These are phyloP conservation scores for Chrysosporium queenslandicum DNA, from an alignment of 2,329 filamentous ascomycete genomes.

Conservation along the genomic window DNA sequence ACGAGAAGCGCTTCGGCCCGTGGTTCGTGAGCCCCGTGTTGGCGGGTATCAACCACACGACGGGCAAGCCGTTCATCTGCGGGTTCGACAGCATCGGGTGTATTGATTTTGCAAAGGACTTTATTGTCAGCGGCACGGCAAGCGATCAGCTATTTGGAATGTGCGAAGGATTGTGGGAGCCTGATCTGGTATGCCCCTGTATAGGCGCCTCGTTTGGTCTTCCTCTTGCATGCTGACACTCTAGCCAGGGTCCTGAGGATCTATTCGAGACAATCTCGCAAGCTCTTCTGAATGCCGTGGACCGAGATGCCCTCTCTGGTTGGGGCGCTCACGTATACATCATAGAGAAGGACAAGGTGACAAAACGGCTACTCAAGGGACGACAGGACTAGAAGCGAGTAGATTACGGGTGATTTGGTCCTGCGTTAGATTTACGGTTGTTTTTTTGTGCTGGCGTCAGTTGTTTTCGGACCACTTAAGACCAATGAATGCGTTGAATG, in stretches of 20 bases:
- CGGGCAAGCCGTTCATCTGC: slow-evolving; percentile 92
- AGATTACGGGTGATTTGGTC: background rate
- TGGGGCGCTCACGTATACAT: slow-evolving; percentile 99
- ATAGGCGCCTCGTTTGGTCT: too few relatives aligned
- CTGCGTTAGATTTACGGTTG: slow-evolving; percentile 7
- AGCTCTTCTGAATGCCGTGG: slow-evolving; percentile 86
- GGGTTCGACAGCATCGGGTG: slow-evolving; percentile 98
- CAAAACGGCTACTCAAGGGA: slow-evolving; percentile 95
- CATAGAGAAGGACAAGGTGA: slow-evolving; percentile 99
- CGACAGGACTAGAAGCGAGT: slow-evolving; percentile 64
- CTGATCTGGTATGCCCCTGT: slow-evolving; percentile 85
- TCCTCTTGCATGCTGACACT: background rate
- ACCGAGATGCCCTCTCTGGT: slow-evolving; percentile 90
- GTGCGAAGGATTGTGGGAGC: slow-evolving; percentile 96
- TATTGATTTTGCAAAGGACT: slow-evolving; percentile 99
- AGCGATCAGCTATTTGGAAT: slow-evolving; percentile 98
- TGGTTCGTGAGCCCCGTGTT: slow-evolving; percentile 95
- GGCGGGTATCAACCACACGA: slow-evolving; percentile 88
- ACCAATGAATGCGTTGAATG: background rate
- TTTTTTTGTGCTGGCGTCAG: slow-evolving; percentile 6
- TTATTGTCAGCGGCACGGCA: slow-evolving; percentile 93
- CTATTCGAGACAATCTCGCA: slow-evolving; percentile 98
- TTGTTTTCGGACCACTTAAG: slow-evolving; percentile 6
- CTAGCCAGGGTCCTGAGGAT: slow-evolving; percentile 66
- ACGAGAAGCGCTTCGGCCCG: slow-evolving; percentile 91